Evolutionary conservation across 2,329 filamentous ascomycete species (phyloP), one percentile per base, ranked within the genome.

Genomic region (Ophiocordyceps camponoti-floridani): DNA sequence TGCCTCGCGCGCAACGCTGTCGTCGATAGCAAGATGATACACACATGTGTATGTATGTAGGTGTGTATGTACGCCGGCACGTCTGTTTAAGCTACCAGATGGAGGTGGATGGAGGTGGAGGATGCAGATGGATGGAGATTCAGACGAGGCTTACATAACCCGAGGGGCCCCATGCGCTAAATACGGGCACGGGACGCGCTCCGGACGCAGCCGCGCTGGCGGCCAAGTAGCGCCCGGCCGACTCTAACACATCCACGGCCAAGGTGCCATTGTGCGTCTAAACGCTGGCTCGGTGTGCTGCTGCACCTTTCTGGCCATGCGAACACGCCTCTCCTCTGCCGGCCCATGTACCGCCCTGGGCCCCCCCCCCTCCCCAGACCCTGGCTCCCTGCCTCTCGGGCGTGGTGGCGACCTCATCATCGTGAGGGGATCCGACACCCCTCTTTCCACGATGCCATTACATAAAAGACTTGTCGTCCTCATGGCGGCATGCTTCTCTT

Each of bases 381-480:
- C 33, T 35, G 11, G 33, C 11, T 35, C 33, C 11, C 33, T 35
- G 33, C 33, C 14, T n/a, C 33, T 13, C 9, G 28, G 42, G 41
- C 12, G 35, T 23, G 44, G 45, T 44, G 44, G 45, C 45, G 26
- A 43, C 11, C 31, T 43, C 42, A 43, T 37, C 30, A 43, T 43
- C 30, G 28, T 16, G 41, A 16, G 30, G 18, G 4, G 28, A n/a
- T 14, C 44, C 45, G 42, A 43, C 45, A 50, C 52, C 50, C 50
- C 50, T 53, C 54, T 52, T 54, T 46, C 46, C 54, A 58, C 33
- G 57, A 59, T 60, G 53, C 57, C 56, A 60, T 61, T 62, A 62
- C 60, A 61, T 62, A 62, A 62, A 62, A 61, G 51, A 57, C 56
- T 53, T 53, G 49, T 30, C 26, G 16, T 16, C 3, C 41, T 31